Evolutionary conservation across 1,284 basidiomycete species (phyloP).

Genomic region (Sporisorium iseilematis-ciliati): DNA sequence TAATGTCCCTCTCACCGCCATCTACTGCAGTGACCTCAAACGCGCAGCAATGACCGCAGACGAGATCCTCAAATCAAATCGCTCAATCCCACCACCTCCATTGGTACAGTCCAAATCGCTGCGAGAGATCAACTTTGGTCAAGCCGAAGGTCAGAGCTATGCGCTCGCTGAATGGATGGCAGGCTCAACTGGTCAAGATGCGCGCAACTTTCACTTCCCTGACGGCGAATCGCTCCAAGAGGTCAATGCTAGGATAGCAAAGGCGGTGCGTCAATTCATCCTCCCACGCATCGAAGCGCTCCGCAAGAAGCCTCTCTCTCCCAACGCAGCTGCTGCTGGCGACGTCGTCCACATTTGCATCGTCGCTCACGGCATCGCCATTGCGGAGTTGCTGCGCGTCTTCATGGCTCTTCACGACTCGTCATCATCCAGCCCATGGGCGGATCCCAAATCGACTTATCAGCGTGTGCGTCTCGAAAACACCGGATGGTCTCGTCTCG

Average conservation of each 20-base stretch:
- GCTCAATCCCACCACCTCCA: slow-evolving; percentile 74
- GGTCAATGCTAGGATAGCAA: slow-evolving; percentile 76
- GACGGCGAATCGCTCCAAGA: slow-evolving; percentile 82
- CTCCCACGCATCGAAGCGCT: slow-evolving; percentile 74
- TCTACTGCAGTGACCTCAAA: slow-evolving; percentile 83
- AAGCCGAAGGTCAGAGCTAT: slow-evolving; percentile 79
- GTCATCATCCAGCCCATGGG: slow-evolving; percentile 53
- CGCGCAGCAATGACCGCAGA: slow-evolving; percentile 81
- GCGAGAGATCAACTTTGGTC: slow-evolving; percentile 76
- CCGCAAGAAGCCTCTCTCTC: slow-evolving; percentile 31
- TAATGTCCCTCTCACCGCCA: slow-evolving; percentile 75
- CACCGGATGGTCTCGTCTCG: slow-evolving; percentile 72
- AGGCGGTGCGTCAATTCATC: slow-evolving; percentile 76
- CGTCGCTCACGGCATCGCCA: slow-evolving; percentile 84
- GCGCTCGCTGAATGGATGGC: slow-evolving; percentile 44
- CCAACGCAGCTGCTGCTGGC: slow-evolving; percentile 4
- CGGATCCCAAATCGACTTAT: slow-evolving; percentile 68
- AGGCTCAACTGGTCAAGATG: slow-evolving; percentile 60
- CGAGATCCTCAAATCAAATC: slow-evolving; percentile 73
- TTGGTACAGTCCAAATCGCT: slow-evolving; percentile 72
- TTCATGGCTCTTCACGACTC: slow-evolving; percentile 58
- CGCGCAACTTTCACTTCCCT: slow-evolving; percentile 76
- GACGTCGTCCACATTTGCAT: slow-evolving; percentile 76
- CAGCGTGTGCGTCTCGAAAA: slow-evolving; percentile 72
- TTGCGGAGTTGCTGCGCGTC: slow-evolving; percentile 73